phyloP scores from a whole-genome alignment of 306 rosid genomes.

The Malus sieversii region DNA sequence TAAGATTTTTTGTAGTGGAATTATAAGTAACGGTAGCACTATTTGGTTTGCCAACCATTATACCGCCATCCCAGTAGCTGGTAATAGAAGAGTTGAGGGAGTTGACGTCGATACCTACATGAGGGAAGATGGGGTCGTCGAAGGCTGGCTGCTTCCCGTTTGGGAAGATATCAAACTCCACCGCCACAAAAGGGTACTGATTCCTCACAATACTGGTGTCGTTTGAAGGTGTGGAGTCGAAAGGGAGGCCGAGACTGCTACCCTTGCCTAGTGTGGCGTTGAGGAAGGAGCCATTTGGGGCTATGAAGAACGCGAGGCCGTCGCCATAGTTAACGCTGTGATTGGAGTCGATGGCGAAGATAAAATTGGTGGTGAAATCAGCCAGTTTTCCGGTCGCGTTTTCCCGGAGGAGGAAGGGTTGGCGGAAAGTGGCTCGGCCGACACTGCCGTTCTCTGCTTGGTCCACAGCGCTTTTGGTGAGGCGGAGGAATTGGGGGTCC shows the following conservation, averaged over 20 bases:
- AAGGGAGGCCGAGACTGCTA: background rate
- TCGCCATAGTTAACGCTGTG: accelerated
- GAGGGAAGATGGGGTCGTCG: background rate
- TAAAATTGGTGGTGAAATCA: background rate
- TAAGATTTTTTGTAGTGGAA: background rate
- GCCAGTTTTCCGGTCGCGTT: background rate
- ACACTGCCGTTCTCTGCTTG: accelerated
- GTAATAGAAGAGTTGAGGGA: background rate
- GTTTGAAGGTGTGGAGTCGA: background rate
- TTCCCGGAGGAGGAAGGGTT: background rate
- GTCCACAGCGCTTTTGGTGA: background rate
- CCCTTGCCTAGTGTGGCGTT: background rate
- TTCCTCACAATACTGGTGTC: background rate
- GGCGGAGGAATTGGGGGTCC: background rate
- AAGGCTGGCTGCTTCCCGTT: background rate
- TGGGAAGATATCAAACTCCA: conserved; percentile 24
- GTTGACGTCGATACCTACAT: background rate
- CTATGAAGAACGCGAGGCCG: background rate
- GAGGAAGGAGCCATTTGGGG: background rate
- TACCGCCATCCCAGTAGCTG: background rate
- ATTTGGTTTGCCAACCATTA: background rate
- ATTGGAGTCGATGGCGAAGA: background rate
- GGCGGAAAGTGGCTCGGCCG: background rate
- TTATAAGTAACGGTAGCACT: background rate
- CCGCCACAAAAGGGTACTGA: conserved; percentile 15